Evolutionary conservation across 192 early-diverging fungal genomes (phyloP).

Genomic region (Phlyctochytrium bullatum): DNA sequence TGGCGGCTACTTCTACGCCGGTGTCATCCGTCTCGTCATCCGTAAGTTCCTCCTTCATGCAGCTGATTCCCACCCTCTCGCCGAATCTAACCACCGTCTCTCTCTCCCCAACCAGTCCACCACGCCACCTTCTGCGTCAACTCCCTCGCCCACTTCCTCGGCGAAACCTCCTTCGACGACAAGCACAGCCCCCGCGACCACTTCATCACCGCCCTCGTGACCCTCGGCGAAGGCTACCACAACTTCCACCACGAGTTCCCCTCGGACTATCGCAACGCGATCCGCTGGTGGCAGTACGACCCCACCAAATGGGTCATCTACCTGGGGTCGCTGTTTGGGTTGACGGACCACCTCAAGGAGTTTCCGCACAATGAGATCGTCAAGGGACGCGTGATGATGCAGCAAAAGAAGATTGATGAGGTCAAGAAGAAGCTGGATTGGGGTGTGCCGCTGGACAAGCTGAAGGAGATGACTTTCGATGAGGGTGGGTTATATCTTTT

Average conservation of each 20-base stretch:
- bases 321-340: constrained; percentile 33
- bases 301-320: constrained; percentile 58
- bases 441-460: constrained; percentile 65
- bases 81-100: constrained; percentile 81
- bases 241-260: constrained; percentile 62
- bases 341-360: constrained; percentile 47
- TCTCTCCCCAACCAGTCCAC: constrained; percentile 55
- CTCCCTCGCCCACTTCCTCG: constrained; percentile 52
- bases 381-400: constrained; percentile 69
- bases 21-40: constrained; percentile 45
- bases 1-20: constrained; percentile 50
- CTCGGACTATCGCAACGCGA: constrained; percentile 54
- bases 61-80: too few relatives aligned
- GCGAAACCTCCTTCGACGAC: constrained; percentile 60
- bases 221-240: constrained; percentile 58
- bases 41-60: constrained; percentile 2
- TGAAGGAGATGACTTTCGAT: constrained; percentile 52
- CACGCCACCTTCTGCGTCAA: constrained; percentile 59
- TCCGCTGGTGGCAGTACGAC: constrained; percentile 50
- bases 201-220: constrained; percentile 45
- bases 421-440: constrained; percentile 65
- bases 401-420: constrained; percentile 68
- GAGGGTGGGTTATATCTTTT: constrained; percentile 31
- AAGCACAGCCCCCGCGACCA: constrained; percentile 64
- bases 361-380: constrained; percentile 47